Conservation (phyloP, 805 yeast genomes). For the Maudiozyma serrabonitensis region DNA sequence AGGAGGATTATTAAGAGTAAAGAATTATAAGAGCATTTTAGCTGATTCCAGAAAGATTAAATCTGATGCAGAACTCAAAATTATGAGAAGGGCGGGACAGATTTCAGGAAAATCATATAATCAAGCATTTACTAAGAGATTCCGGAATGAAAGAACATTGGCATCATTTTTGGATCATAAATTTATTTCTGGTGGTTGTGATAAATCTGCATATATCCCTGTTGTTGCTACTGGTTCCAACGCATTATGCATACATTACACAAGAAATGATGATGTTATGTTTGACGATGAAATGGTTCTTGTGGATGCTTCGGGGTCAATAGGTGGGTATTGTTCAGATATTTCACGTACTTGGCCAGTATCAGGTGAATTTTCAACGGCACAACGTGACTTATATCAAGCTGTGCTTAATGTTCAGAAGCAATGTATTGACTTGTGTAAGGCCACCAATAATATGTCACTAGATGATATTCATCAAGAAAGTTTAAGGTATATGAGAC, state of each 20-base stretch:
- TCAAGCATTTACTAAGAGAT: constrained; percentile 59
- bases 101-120: constrained; percentile 80
- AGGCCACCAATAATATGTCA: constrained; percentile 41
- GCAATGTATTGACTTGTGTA: constrained; percentile 63
- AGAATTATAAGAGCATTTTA: constrained; percentile 11
- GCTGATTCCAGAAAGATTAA: constrained; percentile 49
- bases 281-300: constrained; percentile 73
- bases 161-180: constrained; percentile 74
- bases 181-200: constrained; percentile 83
- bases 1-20: constrained; percentile 2
- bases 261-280: constrained; percentile 79
- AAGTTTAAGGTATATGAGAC: constrained; percentile 49
- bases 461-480: constrained; percentile 67
- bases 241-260: constrained; percentile 87
- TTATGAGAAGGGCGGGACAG: constrained; percentile 76
- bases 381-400: constrained; percentile 81
- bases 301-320: constrained; percentile 89
- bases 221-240: constrained; percentile 93
- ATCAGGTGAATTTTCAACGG: constrained; percentile 56
- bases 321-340: constrained; percentile 93
- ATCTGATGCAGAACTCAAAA: constrained; percentile 61
- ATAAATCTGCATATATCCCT: constrained; percentile 81
- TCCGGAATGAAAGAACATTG: constrained; percentile 66
- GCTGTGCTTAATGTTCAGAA: constrained; percentile 81
- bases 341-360: constrained; percentile 96